These are phyloP conservation scores for Parascedosporium putredinis DNA, from an alignment of 2,329 filamentous ascomycete genomes.

Conservation along the genomic window DNA sequence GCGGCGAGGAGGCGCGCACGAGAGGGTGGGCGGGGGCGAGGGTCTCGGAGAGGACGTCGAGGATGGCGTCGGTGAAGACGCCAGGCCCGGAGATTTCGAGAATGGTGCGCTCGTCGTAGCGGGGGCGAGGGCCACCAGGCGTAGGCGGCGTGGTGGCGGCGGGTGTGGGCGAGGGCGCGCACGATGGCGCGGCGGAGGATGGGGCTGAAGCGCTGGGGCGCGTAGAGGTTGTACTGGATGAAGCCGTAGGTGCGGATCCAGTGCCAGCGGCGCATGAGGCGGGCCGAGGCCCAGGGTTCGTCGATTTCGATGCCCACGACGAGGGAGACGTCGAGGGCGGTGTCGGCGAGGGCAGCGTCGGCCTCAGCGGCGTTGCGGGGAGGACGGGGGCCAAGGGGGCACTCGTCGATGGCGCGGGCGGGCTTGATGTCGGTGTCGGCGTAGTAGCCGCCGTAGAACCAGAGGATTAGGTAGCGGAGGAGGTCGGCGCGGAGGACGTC, in stretches of 20 bases:
- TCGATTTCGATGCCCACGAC: slow-evolving; percentile 1
- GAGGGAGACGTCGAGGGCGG: background rate
- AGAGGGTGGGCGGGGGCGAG: background rate
- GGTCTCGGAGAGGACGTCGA: background rate
- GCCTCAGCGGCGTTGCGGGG: no score
- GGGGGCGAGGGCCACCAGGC: background rate
- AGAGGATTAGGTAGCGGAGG: background rate
- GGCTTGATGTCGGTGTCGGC: slow-evolving; percentile 1
- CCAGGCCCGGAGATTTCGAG: slow-evolving; percentile 1
- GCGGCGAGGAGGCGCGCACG: background rate
- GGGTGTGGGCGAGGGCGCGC: slow-evolving; percentile 1
- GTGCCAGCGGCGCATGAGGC: background rate
- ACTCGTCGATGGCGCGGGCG: background rate
- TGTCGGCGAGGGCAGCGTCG: background rate
- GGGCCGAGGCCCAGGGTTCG: background rate
- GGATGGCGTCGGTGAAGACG: slow-evolving; percentile 1
- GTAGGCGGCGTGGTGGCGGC: background rate
- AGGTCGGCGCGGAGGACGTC: slow-evolving; percentile 4
- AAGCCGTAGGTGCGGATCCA: slow-evolving; percentile 2
- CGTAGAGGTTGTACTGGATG: slow-evolving; percentile 2
- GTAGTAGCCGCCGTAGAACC: slow-evolving; percentile 3
- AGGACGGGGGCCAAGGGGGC: background rate
- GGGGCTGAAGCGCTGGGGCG: background rate
- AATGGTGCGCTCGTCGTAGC: slow-evolving; percentile 1
- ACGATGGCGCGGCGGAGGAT: background rate